phyloP scores from a whole-genome alignment of 805 yeast genomes.

The Ogataea nonfermentans region DNA sequence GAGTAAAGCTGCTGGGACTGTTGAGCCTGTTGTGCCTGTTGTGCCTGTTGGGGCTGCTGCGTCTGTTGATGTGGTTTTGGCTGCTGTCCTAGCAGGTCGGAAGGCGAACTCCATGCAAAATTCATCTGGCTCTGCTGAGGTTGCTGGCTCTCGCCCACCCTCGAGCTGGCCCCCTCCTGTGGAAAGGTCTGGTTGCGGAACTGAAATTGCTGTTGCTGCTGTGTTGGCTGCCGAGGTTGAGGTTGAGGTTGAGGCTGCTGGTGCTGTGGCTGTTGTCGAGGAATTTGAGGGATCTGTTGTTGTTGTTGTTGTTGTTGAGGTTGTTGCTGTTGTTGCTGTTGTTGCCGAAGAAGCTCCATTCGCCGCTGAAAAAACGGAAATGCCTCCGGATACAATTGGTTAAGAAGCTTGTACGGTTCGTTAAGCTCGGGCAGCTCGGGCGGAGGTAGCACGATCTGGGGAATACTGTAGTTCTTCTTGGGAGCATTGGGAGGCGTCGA shows the following conservation, averaged over 20 bases:
- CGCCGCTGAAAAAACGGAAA: conserved; percentile 29
- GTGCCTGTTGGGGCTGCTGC: conserved; percentile 13
- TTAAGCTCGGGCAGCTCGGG: conserved; percentile 53
- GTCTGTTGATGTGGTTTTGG: conserved; percentile 12
- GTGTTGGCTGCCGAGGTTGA: conserved; percentile 11
- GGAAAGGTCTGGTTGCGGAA: conserved; percentile 15
- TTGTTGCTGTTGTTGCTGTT: conserved; percentile 23
- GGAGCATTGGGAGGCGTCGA: conserved; percentile 28
- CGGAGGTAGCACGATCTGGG: conserved; percentile 53
- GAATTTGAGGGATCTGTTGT: conserved; percentile 10
- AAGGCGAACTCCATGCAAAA: conserved; percentile 13
- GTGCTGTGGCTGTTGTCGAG: conserved; percentile 6
- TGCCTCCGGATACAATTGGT: conserved; percentile 52
- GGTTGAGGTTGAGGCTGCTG: conserved; percentile 16
- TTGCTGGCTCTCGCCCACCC: conserved; percentile 6
- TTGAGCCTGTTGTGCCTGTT: conserved; percentile 32
- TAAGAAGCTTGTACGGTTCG: conserved; percentile 40
- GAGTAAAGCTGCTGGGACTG: conserved; percentile 22
- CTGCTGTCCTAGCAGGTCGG: conserved; percentile 4
- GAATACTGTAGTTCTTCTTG: conserved; percentile 34
- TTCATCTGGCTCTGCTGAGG: conserved; percentile 12
- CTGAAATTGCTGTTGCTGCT: conserved; percentile 16
- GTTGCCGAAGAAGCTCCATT: conserved; percentile 28
- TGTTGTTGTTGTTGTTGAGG: conserved; percentile 9
- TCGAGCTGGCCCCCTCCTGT: conserved; percentile 13